Base-by-base conservation (phyloP, 2,329 filamentous ascomycete genomes). In the Ascochyta clinopodiicola region DNA sequence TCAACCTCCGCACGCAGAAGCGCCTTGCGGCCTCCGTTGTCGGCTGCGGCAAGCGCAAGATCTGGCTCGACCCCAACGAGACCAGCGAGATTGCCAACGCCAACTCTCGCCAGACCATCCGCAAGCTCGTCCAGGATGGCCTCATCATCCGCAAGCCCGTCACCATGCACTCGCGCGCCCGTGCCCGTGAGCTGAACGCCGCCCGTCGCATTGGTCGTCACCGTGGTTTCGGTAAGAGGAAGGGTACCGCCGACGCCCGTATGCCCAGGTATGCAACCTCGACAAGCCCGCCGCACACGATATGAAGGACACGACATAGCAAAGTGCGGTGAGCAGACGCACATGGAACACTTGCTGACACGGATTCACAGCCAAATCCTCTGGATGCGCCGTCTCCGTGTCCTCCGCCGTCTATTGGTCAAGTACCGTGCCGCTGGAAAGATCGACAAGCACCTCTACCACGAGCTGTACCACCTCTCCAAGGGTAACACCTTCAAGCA, bases 401-500 rank as follows among this genome's bases (percentile, higher is more conserved):
- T 99, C 80, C 93, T 99, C 84, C 94, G 95, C 80, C 95, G 95
- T 81, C 91, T 99, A 63, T 87, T 99, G 73, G 95, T 97, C 86
- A 98, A 98, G 88, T 99, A 99, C 88, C 95, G 95, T 83, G 94
- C 94, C 82, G 91, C 90, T 78, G 96, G 96, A 83, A 99, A 99
- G 91, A 99, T 99, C 81, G 95, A 99, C 86, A 99, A 99, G 90
- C 95, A 99, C 88, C 92, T 99, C 64, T 99, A 99, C 89, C 95
- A 99, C 88, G 93, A 98, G 86, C 92, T 99, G 73, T 99, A 99
- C 88, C 95, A 97, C 84, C 86, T 96, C 80, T 95, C 91, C 89
- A 99, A 99, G 93, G 96, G 95, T 96, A 99, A 99, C 90, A 94
- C 95, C 81, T 99, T 99, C 91, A 99, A 99, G 93, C 95, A 99